Evolutionary conservation across 192 early-diverging fungal genomes (phyloP), one percentile per base, ranked within the genome.

Genomic region (Allomyces macrogynus): DNA sequence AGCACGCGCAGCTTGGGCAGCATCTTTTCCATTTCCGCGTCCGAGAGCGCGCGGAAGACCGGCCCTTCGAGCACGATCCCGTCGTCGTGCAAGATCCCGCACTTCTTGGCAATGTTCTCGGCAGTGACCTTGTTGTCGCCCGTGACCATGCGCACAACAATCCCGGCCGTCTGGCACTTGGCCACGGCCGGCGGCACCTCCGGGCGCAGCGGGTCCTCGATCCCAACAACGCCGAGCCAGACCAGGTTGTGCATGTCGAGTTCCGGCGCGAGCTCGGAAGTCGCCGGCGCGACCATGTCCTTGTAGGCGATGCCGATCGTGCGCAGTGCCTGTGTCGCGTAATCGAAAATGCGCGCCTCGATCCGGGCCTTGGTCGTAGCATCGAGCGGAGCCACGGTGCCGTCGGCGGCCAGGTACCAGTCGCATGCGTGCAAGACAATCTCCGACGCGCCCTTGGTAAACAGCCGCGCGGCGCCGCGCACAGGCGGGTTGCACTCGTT

Each of bases 131-230:
- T 71, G 77, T 91, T 80, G 78, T 95, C 83, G 64, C 84, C 82
- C 16, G 83, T 88, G 67, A 92, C 90, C 90, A 95, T 95, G 43
- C 90, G 83, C 24, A 95, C 89, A 65, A 81, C 77, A 23, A 95
- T 88, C 67, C 92, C 91, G 57, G 91, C 91, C 63, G 76, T 75
- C 65, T 84, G 79, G 72, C 91, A 95, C 43, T 71, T 70, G 23
- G 75, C 72, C 22, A 95, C n/a, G n/a, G n/a, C n/a, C n/a, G n/a
- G n/a, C n/a, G n/a, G n/a, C n/a, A n/a, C n/a, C n/a, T n/a, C n/a
- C n/a, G n/a, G n/a, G n/a, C n/a, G n/a, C n/a, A n/a, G n/a, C n/a
- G n/a, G n/a, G n/a, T n/a, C n/a, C n/a, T n/a, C n/a, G n/a, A n/a
- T n/a, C n/a, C n/a, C n/a, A n/a, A n/a, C n/a, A n/a, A n/a, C n/a